Percentiles rank a stretch among this genome's conserved stretches.
Evolutionary conservation across 208 protist species (phyloP).

Genomic region (Phytomonas sp.): DNA sequence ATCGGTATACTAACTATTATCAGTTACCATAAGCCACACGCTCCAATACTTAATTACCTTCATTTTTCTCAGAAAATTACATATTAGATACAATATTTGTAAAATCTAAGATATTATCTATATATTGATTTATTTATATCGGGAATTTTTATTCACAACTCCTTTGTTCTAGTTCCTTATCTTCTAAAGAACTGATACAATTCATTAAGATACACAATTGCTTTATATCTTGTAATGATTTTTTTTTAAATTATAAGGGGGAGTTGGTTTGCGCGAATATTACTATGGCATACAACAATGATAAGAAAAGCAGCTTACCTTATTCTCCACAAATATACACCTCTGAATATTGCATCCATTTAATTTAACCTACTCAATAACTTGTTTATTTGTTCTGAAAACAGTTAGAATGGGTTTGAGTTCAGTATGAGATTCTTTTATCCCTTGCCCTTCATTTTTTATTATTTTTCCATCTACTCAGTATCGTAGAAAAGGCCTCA

Average conservation of each 20-base stretch:
- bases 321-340: not conserved
- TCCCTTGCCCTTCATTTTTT: not conserved
- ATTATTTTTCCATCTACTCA: not conserved
- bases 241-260: not conserved
- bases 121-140: conserved; percentile 5
- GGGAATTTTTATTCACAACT: not conserved
- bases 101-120: not conserved
- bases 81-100: not conserved
- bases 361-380: not conserved
- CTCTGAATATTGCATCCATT: not conserved
- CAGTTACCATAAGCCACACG: not conserved
- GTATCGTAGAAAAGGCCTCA: not conserved
- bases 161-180: not conserved
- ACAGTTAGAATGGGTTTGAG: not conserved
- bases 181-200: conserved; percentile 1
- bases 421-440: not conserved
- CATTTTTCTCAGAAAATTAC: not conserved
- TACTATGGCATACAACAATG: not conserved
- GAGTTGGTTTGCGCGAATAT: not conserved
- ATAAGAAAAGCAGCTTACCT: not conserved
- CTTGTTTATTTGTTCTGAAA: not conserved
- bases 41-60: not conserved
- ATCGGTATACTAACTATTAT: conserved; percentile 18
- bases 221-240: not conserved
- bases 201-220: not conserved